Conservation (phyloP, 106 monocot genomes). For the Allium cepa region DNA sequence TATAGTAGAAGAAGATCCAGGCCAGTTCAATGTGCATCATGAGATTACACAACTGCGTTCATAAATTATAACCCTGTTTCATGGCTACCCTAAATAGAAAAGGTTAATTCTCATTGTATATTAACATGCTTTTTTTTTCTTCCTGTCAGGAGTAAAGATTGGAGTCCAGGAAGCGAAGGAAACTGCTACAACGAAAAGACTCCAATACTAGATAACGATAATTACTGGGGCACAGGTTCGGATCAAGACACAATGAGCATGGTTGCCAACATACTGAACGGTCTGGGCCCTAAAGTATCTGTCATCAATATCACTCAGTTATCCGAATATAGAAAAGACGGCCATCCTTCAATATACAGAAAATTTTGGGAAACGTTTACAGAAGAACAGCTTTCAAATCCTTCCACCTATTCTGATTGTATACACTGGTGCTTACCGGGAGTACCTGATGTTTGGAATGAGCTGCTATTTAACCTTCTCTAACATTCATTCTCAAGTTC, state of each 20-base stretch:
- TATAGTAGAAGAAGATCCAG: no score
- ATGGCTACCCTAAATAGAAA: no score
- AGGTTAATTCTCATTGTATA: neutral
- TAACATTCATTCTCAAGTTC: slow-evolving; percentile 3
- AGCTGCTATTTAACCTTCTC: slow-evolving; percentile 59
- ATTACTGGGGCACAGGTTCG: slow-evolving; percentile 73
- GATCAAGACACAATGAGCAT: slow-evolving; percentile 53
- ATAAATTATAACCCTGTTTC: no score
- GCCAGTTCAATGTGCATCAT: no score
- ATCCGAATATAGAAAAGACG: slow-evolving; percentile 74
- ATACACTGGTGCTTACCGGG: slow-evolving; percentile 89
- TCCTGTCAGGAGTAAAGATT: slow-evolving; percentile 58
- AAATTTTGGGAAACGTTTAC: slow-evolving; percentile 72
- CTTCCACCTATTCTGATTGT: slow-evolving; percentile 62
- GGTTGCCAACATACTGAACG: slow-evolving; percentile 25
- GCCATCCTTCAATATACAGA: slow-evolving; percentile 70
- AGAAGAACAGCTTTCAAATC: slow-evolving; percentile 48
- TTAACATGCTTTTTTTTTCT: neutral
- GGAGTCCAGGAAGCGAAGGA: slow-evolving; percentile 48
- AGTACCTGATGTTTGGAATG: slow-evolving; percentile 84
- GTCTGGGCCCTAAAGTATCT: slow-evolving; percentile 28
- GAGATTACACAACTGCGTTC: no score
- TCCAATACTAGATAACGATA: slow-evolving; percentile 19
- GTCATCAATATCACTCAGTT: slow-evolving; percentile 82
- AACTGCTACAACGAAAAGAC: slow-evolving; percentile 56